phyloP scores from a whole-genome alignment of 306 rosid species.

The Citrullus colocynthis region DNA sequence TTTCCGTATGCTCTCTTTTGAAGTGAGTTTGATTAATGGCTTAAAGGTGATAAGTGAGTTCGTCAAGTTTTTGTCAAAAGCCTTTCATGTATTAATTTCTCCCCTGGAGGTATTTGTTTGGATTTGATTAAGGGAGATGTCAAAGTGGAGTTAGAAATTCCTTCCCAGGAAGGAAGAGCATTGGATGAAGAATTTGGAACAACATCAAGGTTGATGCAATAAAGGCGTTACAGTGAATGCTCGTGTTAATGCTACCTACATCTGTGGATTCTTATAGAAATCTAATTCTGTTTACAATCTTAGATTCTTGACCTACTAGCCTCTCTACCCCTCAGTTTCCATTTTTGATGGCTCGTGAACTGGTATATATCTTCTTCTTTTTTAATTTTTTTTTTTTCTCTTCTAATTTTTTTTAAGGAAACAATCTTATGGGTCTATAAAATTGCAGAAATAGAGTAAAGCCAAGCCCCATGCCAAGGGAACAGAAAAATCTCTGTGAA shows the following conservation, averaged over 20 bases:
- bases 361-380: no score
- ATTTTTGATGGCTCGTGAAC: no score
- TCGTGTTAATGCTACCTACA: background rate
- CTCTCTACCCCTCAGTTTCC: background rate
- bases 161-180: background rate
- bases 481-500: background rate
- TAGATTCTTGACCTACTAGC: background rate
- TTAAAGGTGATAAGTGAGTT: background rate
- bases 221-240: background rate
- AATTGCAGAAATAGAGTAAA: background rate
- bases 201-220: background rate
- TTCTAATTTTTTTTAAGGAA: no score
- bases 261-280: background rate
- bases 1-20: background rate
- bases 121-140: background rate
- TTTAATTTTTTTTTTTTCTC: no score
- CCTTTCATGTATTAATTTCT: background rate
- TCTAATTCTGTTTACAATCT: background rate
- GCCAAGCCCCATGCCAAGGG: background rate
- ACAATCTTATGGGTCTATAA: background rate
- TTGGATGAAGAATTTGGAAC: background rate
- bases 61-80: background rate
- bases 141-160: background rate
- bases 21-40: background rate
- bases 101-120: background rate